phyloP scores from a whole-genome alignment of 1,284 basidiomycete genomes.

The Paramarasmius palmivorus region DNA sequence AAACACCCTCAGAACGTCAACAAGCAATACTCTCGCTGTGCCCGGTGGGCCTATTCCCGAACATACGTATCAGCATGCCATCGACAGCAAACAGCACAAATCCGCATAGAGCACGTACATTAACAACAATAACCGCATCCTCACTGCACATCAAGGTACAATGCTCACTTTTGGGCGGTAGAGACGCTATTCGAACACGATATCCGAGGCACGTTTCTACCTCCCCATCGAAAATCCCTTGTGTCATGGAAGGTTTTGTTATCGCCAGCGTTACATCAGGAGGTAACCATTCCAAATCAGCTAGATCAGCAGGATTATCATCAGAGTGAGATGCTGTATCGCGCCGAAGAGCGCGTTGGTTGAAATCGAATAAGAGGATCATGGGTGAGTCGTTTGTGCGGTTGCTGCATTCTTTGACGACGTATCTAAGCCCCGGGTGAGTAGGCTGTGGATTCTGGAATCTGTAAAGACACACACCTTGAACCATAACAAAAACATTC shows the following conservation, averaged over 20 bases:
- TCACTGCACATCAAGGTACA: constrained; percentile 52
- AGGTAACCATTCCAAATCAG: not conserved
- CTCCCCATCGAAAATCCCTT: constrained; percentile 29
- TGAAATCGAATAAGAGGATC: constrained; percentile 49
- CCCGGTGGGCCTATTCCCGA: constrained; percentile 14
- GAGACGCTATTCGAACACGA: constrained; percentile 27
- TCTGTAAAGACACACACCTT: constrained; percentile 33
- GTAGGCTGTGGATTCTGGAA: not conserved
- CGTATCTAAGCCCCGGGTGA: constrained; percentile 13
- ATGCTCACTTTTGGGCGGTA: constrained; percentile 21
- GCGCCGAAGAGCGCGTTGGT: constrained; percentile 40
- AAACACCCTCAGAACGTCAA: constrained; percentile 35
- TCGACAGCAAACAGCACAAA: constrained; percentile 15
- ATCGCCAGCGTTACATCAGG: not conserved
- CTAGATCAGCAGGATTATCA: not conserved
- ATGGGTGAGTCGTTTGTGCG: constrained; percentile 4
- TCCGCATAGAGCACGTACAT: constrained; percentile 39
- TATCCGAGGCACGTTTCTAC: constrained; percentile 49
- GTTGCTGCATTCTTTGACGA: constrained; percentile 23
- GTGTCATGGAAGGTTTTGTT: not conserved
- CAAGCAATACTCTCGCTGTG: constrained; percentile 31
- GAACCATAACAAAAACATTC: constrained; percentile 62
- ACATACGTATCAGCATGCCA: constrained; percentile 3
- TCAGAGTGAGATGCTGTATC: constrained; percentile 2
- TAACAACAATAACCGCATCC: constrained; percentile 52